Evolutionary conservation across 176 grass and related monocot genomes (phyloP), one percentile per base, ranked within the genome.

Genomic region (Aechmea fasciata): DNA sequence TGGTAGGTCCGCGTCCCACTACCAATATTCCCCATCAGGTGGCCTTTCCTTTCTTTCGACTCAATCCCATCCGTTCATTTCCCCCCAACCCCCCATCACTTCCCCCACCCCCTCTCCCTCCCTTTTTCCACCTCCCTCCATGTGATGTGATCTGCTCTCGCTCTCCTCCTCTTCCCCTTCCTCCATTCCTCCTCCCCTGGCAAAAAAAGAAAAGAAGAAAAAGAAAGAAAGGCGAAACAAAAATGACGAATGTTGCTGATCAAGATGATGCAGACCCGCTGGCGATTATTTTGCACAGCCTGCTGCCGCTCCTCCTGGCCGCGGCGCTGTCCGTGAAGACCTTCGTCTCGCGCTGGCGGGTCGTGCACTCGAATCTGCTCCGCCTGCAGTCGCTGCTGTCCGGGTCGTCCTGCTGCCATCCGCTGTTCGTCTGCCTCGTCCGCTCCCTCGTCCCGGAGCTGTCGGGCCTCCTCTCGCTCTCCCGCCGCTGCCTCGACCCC

Each of bases 341-440:
- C 15, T 80, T 96, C 62, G 81, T 84, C 71, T 71, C 74, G 14
- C 81, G 83, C 13, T 95, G 91, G 91, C 87, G 81, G 48, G 59
- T 81, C 75, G 72, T 95, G 52, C 84, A 87, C 50, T 74, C 24
- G 66, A 87, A 83, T 11, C 84, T 96, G 8, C 76, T 77, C 69
- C 47, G 78, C 25, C 78, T 96, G 13, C 81, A 82, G 29, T 71
- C 81, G 57, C 74, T 81, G 3, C 91, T 96, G 63, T 13, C 68
- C 15, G 73, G 83, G 1, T 49, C 64, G 12, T 68, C 53, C n/a
- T 81, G 71, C 65, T 55, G 65, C 33, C 76, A 96, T 50, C 84
- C 91, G 28, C 87, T 96, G 50, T 87, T 96, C 26, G 47, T 80
- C 26, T 76, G 87, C 47, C 87, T 96, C 50, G 9, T 96, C 0